These are phyloP conservation scores for Acmispon strigosus DNA, from an alignment of 306 rosid species.

Conservation along the genomic window DNA sequence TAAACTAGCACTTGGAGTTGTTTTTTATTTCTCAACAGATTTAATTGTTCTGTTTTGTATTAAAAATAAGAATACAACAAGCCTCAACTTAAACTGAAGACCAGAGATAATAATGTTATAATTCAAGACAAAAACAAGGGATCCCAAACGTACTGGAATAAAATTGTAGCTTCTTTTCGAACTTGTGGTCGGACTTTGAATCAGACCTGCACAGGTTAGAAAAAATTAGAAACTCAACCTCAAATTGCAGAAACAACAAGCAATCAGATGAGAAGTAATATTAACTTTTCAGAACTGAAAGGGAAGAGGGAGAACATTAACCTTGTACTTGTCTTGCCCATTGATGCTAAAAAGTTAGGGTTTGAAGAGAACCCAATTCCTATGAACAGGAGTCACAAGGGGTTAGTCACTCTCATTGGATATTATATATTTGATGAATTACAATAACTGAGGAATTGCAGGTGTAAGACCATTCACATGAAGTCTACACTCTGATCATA, in stretches of 20 bases:
- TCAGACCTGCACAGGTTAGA: constrained; percentile 16
- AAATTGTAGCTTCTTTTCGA: constrained; percentile 38
- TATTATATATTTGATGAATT: no score
- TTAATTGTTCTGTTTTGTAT: not conserved
- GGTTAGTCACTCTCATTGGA: no score
- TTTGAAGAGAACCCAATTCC: not conserved
- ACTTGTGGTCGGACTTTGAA: constrained; percentile 28
- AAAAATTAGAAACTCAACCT: not conserved
- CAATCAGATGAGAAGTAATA: no score
- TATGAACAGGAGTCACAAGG: not conserved
- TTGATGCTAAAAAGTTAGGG: not conserved
- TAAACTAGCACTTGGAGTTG: not conserved
- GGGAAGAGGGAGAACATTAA: not conserved
- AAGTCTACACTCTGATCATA: no score
- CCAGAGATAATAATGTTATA: no score
- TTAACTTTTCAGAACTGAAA: no score
- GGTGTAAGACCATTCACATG: no score
- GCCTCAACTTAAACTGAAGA: no score
- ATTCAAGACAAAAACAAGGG: no score
- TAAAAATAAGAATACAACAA: not conserved
- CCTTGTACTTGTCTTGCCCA: constrained; percentile 37
- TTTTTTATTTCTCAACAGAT: not conserved
- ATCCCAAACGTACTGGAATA: constrained; percentile 31
- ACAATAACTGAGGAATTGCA: no score
- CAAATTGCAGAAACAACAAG: not conserved